Evolutionary conservation across 169 alveolate genomes (phyloP).

Genomic region (Plasmodium knowlesi): DNA sequence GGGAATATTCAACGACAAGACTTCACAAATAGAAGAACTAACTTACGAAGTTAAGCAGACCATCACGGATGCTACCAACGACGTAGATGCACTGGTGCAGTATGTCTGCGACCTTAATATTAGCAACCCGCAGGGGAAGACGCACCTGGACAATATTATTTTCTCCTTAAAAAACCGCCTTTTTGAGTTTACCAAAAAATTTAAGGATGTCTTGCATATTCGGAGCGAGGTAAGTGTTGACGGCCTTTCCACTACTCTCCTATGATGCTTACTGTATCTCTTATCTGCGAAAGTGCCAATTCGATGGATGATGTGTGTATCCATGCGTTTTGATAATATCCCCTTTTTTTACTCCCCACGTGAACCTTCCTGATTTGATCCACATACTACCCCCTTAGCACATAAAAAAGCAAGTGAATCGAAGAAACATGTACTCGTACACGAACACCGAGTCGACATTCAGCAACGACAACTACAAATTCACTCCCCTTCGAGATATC

Average conservation of each 20-base stretch:
- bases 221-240: constrained; percentile 75
- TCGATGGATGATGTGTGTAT: background rate
- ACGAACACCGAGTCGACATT: constrained; percentile 47
- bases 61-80: constrained; percentile 72
- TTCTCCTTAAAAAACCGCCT: constrained; percentile 42
- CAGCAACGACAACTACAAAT: constrained; percentile 48
- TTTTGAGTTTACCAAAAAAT: constrained; percentile 77
- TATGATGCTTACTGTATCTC: background rate
- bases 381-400: constrained; percentile 23
- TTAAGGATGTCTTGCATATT: constrained; percentile 82
- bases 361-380: background rate
- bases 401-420: constrained; percentile 82
- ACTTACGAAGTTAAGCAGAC: constrained; percentile 79
- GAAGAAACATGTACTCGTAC: constrained; percentile 81
- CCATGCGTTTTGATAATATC: background rate
- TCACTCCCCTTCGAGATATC: constrained; percentile 38
- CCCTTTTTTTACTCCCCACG: background rate
- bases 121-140: constrained; percentile 37
- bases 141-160: constrained; percentile 42
- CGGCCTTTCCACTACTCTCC: background rate
- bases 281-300: background rate
- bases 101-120: constrained; percentile 22
- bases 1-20: constrained; percentile 80
- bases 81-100: constrained; percentile 14
- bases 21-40: constrained; percentile 76